phyloP scores from a whole-genome alignment of 129 eudicot species.

The Flaveria sonorensis region DNA sequence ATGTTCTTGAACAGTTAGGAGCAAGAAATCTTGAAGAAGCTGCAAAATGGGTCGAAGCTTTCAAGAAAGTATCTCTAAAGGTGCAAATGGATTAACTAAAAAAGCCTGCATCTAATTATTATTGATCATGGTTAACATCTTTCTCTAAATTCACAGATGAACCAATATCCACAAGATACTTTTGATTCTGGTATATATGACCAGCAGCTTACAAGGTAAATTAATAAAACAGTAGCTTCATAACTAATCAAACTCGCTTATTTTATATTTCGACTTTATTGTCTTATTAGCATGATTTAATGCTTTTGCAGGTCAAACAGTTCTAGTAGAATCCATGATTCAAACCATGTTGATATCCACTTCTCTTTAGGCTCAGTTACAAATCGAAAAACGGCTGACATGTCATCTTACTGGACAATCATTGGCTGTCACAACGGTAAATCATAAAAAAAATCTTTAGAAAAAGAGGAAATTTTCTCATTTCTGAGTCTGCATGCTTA shows the following conservation, averaged over 20 bases:
- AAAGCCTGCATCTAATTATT: neutral
- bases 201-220: neutral
- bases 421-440: constrained; percentile 73
- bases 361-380: constrained; percentile 43
- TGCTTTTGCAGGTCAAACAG: constrained; percentile 41
- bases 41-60: constrained; percentile 33
- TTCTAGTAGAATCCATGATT: constrained; percentile 33
- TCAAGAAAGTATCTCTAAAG: constrained; percentile 26
- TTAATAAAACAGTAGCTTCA: neutral
- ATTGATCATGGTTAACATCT: neutral
- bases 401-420: constrained; percentile 75
- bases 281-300: constrained; percentile 3
- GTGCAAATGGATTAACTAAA: constrained; percentile 13
- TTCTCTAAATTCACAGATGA: neutral
- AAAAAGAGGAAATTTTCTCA: neutral
- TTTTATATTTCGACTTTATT: neutral
- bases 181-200: neutral
- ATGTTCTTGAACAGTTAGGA: constrained; percentile 26
- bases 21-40: constrained; percentile 39
- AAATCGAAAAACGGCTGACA: constrained; percentile 55
- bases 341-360: constrained; percentile 42
- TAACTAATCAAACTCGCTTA: neutral
- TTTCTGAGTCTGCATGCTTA: constrained; percentile 12
- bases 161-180: neutral
- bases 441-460: neutral